phyloP scores from a whole-genome alignment of 805 yeast genomes.

The Candida quercuum region DNA sequence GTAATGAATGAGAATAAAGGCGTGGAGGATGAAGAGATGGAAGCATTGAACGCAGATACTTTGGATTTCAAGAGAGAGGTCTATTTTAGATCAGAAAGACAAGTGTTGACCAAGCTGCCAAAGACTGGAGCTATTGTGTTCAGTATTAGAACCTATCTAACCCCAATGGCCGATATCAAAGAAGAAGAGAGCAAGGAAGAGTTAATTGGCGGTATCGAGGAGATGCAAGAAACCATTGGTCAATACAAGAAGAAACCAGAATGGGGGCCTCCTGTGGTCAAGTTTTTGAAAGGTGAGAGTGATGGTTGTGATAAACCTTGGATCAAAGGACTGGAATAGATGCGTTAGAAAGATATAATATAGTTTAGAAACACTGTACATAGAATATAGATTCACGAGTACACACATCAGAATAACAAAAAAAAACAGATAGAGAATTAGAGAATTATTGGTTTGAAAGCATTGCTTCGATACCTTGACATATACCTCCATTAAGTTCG shows the following conservation, averaged over 20 bases:
- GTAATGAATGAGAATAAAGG: constrained; percentile 41
- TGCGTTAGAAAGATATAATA: background rate
- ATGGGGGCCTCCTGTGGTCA: constrained; percentile 66
- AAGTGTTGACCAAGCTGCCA: constrained; percentile 49
- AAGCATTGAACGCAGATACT: constrained; percentile 28
- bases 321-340: constrained; percentile 8
- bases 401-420: too few relatives aligned
- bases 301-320: constrained; percentile 26
- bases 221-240: constrained; percentile 53
- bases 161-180: constrained; percentile 44
- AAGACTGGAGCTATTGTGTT: constrained; percentile 40
- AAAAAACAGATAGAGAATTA: too few relatives aligned
- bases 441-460: too few relatives aligned
- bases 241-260: constrained; percentile 56
- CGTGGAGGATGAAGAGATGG: constrained; percentile 23
- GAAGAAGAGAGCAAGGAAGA: constrained; percentile 44
- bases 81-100: constrained; percentile 58
- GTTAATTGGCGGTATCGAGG: constrained; percentile 57
- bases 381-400: too few relatives aligned
- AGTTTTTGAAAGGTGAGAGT: constrained; percentile 33
- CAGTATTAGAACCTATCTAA: constrained; percentile 50
- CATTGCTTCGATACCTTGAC: too few relatives aligned
- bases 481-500: too few relatives aligned
- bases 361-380: too few relatives aligned
- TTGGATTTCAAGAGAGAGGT: constrained; percentile 36